Evolutionary conservation across 179 eudicot species (phyloP).

Genomic region (Gypsophila paniculata): DNA sequence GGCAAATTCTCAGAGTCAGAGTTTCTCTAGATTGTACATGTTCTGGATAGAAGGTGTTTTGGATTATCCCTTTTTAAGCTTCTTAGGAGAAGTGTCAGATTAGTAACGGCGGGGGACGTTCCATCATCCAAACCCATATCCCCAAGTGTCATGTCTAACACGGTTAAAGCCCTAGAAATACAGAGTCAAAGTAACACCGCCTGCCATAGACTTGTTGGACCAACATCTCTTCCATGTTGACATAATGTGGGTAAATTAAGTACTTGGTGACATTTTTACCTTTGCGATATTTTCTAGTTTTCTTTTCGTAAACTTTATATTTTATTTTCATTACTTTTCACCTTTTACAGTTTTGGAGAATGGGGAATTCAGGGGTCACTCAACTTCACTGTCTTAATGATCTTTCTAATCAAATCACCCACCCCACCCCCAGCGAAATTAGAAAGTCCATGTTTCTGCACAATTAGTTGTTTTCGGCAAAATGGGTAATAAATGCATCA

Average conservation of each 20-base stretch:
- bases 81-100: too few relatives aligned
- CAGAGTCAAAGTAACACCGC: too few relatives aligned
- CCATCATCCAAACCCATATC: too few relatives aligned
- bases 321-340: not conserved
- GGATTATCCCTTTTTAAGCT: too few relatives aligned
- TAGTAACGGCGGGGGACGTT: too few relatives aligned
- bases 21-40: not conserved
- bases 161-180: too few relatives aligned
- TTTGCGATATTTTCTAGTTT: not conserved
- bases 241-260: constrained; percentile 1
- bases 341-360: too few relatives aligned
- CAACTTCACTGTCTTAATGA: not conserved
- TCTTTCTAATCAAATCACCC: not conserved
- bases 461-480: not conserved
- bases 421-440: not conserved
- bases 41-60: not conserved
- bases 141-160: too few relatives aligned
- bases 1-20: not conserved
- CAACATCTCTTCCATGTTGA: not conserved
- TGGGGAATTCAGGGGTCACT: not conserved
- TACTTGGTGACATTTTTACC: not conserved
- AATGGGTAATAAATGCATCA: not conserved
- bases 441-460: not conserved
- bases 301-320: not conserved
- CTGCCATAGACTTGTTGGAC: not conserved